phyloP scores from a whole-genome alignment of 495 filamentous ascomycete species.

The Penicillium coffeae region DNA sequence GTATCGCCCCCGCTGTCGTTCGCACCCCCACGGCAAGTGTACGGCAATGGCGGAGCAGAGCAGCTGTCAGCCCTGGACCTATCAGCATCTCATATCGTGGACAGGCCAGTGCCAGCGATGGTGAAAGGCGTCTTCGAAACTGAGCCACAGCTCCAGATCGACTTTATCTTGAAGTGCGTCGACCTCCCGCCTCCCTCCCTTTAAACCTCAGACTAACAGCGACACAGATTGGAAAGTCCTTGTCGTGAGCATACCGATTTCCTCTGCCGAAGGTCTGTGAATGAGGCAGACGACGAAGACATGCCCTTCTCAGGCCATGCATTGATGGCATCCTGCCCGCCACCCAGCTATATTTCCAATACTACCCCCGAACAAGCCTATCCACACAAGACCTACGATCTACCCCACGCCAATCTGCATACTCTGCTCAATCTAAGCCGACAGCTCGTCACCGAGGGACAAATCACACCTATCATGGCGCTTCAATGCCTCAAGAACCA shows the following conservation, averaged over 20 bases:
- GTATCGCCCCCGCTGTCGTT: conserved; percentile 30
- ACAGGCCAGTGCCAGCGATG: conserved; percentile 36
- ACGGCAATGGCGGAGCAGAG: conserved; percentile 23
- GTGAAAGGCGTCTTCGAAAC: conserved; percentile 66
- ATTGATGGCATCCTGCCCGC: conserved; percentile 85
- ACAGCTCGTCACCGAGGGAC: conserved; percentile 79
- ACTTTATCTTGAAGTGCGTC: conserved; percentile 94
- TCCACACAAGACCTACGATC: conserved; percentile 41
- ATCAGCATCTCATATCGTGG: conserved; percentile 20
- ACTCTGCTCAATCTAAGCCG: conserved; percentile 82
- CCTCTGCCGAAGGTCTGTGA: conserved; percentile 45
- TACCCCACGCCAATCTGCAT: conserved; percentile 68
- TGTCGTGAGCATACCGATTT: conserved; percentile 93
- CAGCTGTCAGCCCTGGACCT: conserved; percentile 29
- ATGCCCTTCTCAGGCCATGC: conserved; percentile 70
- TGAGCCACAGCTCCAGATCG: conserved; percentile 73
- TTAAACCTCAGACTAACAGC: conserved; percentile 13
- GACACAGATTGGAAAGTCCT: conserved; percentile 77
- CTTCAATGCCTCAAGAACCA: conserved; percentile 78
- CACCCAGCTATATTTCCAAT: conserved; percentile 47
- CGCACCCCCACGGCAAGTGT: conserved; percentile 31
- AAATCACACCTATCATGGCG: conserved; percentile 96
- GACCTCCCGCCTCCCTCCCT: conserved; percentile 1
- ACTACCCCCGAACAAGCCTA: conserved; percentile 40
- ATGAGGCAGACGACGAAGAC: conserved; percentile 47